Conservation (phyloP, 2,329 filamentous ascomycete genomes). For the Aspergillus brasiliensis region DNA sequence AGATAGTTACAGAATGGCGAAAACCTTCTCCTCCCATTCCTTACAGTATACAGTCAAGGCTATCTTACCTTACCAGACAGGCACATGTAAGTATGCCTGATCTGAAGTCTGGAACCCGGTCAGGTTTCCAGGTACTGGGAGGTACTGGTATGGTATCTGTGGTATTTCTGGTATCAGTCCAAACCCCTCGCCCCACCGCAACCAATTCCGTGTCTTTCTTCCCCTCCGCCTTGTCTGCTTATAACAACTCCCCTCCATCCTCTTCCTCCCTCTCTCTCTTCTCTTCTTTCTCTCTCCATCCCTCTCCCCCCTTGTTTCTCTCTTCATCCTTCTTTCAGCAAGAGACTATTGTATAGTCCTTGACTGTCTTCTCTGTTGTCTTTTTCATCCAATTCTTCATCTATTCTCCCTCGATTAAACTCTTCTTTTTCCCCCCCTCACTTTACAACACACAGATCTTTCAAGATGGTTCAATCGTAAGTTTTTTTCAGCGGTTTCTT, state of each 20-base stretch:
- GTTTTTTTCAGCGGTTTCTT: no score
- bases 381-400: slow-evolving; percentile 6
- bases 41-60: not conserved
- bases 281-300: slow-evolving; percentile 22
- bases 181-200: slow-evolving; percentile 7
- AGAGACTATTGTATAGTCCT: slow-evolving; percentile 26
- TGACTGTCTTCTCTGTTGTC: slow-evolving; percentile 15
- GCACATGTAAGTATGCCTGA: not conserved
- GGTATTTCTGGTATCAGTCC: not conserved
- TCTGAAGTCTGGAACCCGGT: not conserved
- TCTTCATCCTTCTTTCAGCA: slow-evolving; percentile 20
- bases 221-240: slow-evolving; percentile 6
- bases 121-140: not conserved
- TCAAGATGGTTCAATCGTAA: slow-evolving; percentile 64
- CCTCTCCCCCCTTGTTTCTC: slow-evolving; percentile 30
- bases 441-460: slow-evolving; percentile 28
- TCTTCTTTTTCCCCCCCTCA: slow-evolving; percentile 11
- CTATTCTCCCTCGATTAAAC: slow-evolving; percentile 1
- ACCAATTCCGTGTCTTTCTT: no score
- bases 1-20: no score
- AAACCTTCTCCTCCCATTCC: no score
- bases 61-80: slow-evolving; percentile 2
- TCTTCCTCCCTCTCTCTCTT: slow-evolving; percentile 7
- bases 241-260: slow-evolving; percentile 9
- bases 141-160: not conserved